Evolutionary conservation across 1,284 basidiomycete genomes (phyloP).

Genomic region (Tremellales sp.): DNA sequence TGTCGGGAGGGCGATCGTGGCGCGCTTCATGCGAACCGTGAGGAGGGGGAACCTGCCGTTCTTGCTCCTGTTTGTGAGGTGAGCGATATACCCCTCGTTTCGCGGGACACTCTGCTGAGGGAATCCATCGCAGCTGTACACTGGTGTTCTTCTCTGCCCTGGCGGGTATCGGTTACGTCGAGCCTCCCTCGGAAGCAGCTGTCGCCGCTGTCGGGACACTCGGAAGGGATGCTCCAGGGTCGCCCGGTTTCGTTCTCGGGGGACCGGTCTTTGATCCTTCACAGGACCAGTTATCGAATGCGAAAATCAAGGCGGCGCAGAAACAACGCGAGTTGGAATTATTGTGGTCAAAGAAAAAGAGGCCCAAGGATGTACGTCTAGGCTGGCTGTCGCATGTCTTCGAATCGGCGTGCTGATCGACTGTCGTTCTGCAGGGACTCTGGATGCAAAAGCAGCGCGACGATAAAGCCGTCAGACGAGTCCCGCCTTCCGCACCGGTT

Average conservation of each 20-base stretch:
- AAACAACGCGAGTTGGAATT: constrained; percentile 37
- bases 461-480: constrained; percentile 31
- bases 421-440: constrained; percentile 29
- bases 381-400: neutral
- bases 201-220: constrained; percentile 1
- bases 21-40: constrained; percentile 11
- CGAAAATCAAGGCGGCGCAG: constrained; percentile 34
- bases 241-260: constrained; percentile 29
- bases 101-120: neutral
- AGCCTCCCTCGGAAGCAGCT: constrained; percentile 13
- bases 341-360: constrained; percentile 40
- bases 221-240: too few species aligned
- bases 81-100: constrained; percentile 8
- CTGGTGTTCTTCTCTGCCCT: constrained; percentile 47
- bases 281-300: constrained; percentile 11
- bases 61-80: constrained; percentile 33
- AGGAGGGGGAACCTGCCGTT: constrained; percentile 28
- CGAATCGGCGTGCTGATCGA: neutral
- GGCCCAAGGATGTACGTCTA: constrained; percentile 47
- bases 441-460: constrained; percentile 45
- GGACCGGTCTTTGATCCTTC: constrained; percentile 32
- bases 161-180: constrained; percentile 45
- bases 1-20: constrained; percentile 17
- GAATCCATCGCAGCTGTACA: constrained; percentile 33
- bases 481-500: neutral